phyloP scores from a whole-genome alignment of 192 early-diverging fungal species.

The Pilobolus umbonatus region DNA sequence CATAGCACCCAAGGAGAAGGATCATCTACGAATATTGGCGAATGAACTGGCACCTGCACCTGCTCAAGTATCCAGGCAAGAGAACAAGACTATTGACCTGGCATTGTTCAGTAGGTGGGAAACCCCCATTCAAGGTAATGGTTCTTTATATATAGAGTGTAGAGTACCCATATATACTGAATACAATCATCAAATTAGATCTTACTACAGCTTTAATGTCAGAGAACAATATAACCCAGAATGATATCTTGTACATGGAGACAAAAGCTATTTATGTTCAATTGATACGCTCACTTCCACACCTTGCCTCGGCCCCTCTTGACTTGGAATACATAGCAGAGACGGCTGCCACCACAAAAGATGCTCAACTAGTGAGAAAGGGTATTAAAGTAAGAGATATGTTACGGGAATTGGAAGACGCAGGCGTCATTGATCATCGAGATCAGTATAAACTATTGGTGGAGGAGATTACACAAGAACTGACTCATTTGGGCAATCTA shows the following conservation, averaged over 20 bases:
- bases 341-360: conserved; percentile 81
- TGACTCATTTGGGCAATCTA: conserved; percentile 86
- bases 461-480: conserved; percentile 86
- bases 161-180: background rate
- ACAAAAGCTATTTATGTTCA: conserved; percentile 93
- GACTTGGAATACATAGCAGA: conserved; percentile 75
- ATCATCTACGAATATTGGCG: conserved; percentile 73
- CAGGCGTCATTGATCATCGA: conserved; percentile 63
- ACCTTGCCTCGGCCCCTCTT: conserved; percentile 46
- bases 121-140: conserved; percentile 66
- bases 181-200: conserved; percentile 18
- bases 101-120: conserved; percentile 83
- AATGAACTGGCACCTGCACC: conserved; percentile 74
- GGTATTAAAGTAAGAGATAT: conserved; percentile 95
- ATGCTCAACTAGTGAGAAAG: conserved; percentile 84
- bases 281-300: conserved; percentile 84
- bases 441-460: conserved; percentile 80
- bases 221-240: conserved; percentile 87
- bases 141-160: background rate
- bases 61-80: conserved; percentile 71
- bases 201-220: conserved; percentile 62
- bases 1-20: conserved; percentile 74
- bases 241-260: conserved; percentile 94
- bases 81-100: conserved; percentile 69
- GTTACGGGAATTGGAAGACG: conserved; percentile 79